Evolutionary conservation across 805 yeast genomes (phyloP), one percentile per base, ranked within the genome.

Genomic region (Candida methanosorbosa): DNA sequence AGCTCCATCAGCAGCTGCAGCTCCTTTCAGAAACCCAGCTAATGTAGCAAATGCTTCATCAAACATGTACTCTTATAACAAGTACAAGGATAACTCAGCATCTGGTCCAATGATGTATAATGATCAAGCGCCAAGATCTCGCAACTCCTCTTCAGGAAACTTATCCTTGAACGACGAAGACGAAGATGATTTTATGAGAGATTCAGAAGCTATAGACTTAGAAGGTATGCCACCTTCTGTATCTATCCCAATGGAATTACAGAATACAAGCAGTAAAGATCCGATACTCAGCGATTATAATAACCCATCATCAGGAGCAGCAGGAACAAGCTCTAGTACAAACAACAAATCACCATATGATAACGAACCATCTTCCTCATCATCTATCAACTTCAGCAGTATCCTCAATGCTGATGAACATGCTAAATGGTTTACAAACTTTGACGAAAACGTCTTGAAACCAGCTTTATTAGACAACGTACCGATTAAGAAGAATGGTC

Each of bases 381-480:
- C 42, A 18, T 32, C 44, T 9, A 18, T 41, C 23, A 53, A 41
- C 25, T 40, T 59, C 23, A 49, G 50, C 30, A 53, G 52, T 37
- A 47, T 60, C n/a, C 38, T 60, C 18, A 52, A 54, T 33, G 53
- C 51, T 26, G 90, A 81, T 42, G 88, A 82, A 43, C 83, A 78
- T 40, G 82, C 88, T 9, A 78, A 73, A 52, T 90, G 98, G 97
- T 92, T 92, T 56, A 81, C 85, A 16, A 81, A 76, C 46, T 85
- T 92, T 52, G 99, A 92, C 54, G 96, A 92, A 48, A 85, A 85
- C 52, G 92, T 92, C 17, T 66, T 92, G 48, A 88, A 88, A 56
- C 97, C 97, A 1, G 95, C 86, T 0, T 69, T 90, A 35, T 68
- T 88, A 38, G 97, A 90, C 47, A 65, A 63, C 39, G 33, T 63